Evolutionary conservation across 208 protist genomes (phyloP).

Genomic region (Trypanosoma boissoni): DNA sequence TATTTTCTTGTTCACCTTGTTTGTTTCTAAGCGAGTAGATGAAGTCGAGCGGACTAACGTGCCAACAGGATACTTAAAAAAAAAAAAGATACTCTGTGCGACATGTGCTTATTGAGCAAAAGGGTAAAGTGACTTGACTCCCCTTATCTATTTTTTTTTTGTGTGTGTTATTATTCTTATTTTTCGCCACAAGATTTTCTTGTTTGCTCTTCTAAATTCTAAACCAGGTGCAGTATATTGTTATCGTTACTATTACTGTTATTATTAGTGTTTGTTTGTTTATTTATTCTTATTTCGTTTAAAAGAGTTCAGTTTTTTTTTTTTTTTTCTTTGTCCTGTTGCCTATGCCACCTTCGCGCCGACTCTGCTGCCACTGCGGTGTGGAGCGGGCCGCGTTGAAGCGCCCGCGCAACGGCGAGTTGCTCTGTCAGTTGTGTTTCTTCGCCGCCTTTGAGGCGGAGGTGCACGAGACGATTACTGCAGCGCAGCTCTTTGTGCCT

Average conservation of each 20-base stretch:
- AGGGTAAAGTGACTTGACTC: not conserved
- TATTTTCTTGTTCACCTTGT: too few relatives aligned
- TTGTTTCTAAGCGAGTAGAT: too few relatives aligned
- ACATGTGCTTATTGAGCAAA: not conserved
- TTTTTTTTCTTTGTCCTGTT: not conserved
- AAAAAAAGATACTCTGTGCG: too few relatives aligned
- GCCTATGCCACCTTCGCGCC: conserved; percentile 12
- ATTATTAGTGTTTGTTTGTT: not conserved
- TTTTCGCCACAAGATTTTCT: too few relatives aligned
- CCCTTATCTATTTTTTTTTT: not conserved
- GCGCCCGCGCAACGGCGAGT: conserved; percentile 84
- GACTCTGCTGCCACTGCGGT: conserved; percentile 54
- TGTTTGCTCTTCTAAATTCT: too few relatives aligned
- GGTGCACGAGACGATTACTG: conserved; percentile 94
- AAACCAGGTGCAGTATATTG: too few relatives aligned
- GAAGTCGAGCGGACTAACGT: too few relatives aligned
- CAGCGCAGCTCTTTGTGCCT: conserved; percentile 84
- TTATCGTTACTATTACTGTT: not conserved
- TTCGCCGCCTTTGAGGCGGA: conserved; percentile 94
- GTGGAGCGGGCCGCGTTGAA: conserved; percentile 67
- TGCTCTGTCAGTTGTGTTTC: conserved; percentile 95
- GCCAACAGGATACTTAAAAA: too few relatives aligned
- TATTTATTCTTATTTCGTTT: not conserved
- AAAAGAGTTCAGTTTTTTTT: not conserved
- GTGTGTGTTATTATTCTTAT: not conserved